Percentiles rank a stretch among this genome's conserved stretches.
Conservation (phyloP, 805 yeast genomes). For the Wickerhamiella domercqiae region DNA sequence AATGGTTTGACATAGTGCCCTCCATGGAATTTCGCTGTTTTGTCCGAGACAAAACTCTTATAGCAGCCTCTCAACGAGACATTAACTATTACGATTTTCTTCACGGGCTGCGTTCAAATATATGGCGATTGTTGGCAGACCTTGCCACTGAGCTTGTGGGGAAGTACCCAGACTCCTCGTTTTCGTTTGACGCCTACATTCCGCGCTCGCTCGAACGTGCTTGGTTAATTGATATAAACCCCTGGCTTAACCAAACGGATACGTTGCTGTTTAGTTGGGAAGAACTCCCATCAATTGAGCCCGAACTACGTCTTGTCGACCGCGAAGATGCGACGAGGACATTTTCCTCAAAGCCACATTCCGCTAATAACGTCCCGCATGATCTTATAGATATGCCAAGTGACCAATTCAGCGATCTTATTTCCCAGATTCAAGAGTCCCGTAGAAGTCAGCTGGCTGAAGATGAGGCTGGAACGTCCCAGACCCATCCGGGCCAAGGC, state of each 20-base stretch:
- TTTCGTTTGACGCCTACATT: slow-evolving; percentile 68
- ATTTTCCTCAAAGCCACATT: slow-evolving; percentile 66
- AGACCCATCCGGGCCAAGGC: too few relatives aligned
- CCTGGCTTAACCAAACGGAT: slow-evolving; percentile 67
- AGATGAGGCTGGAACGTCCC: too few relatives aligned
- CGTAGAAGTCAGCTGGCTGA: slow-evolving; percentile 1
- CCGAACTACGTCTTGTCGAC: slow-evolving; percentile 45
- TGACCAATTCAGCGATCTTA: slow-evolving; percentile 12
- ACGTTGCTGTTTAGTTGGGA: slow-evolving; percentile 71
- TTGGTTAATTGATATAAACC: slow-evolving; percentile 72
- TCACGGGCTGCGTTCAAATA: slow-evolving; percentile 32
- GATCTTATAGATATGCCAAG: slow-evolving; percentile 54
- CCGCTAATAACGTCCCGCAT: slow-evolving; percentile 81
- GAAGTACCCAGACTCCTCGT: slow-evolving; percentile 38
- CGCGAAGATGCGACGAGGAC: slow-evolving; percentile 51
- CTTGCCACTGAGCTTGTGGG: slow-evolving; percentile 31
- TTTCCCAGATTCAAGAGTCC: slow-evolving; percentile 10
- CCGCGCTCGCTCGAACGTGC: slow-evolving; percentile 58
- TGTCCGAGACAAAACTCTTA: slow-evolving; percentile 43
- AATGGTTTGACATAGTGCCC: slow-evolving; percentile 77
- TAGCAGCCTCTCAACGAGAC: slow-evolving; percentile 78
- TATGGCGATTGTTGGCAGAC: slow-evolving; percentile 34
- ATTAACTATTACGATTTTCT: slow-evolving; percentile 67
- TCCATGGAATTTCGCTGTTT: slow-evolving; percentile 85
- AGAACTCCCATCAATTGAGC: slow-evolving; percentile 34